Base-by-base conservation (phyloP, 768 basidiomycete genomes). In the Chlorophyllum brunneum region DNA sequence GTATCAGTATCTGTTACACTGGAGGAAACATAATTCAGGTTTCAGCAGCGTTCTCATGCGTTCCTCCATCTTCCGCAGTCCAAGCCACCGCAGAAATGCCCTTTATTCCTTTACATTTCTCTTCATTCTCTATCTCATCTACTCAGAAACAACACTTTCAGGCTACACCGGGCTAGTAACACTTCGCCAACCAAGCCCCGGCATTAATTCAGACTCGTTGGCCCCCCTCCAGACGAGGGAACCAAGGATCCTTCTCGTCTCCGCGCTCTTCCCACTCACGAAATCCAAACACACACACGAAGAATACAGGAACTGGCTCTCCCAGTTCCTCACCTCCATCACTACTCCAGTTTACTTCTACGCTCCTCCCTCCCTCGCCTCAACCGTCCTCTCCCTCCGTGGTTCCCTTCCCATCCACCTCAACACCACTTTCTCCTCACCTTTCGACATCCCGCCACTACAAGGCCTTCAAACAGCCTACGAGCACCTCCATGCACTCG, bases 291-390 rank as follows among this genome's bases (percentile, higher is more conserved):
- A 82, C 58, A 61, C 74, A 2, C 49, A 68, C 5, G 58, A 64
- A n/a, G 75, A 77, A 8, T 81, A 81, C 60, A 59, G 59, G 1
- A 15, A 34, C 5, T 81, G 79, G 79, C 64, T 81, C 1, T 48
- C 57, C 4, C 58, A 64, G n/a, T 81, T 80, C 57, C 67, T 82
- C 3, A 61, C 65, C 0, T 60, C 60, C 11, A 66, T 81, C 15
- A 68, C 67, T 10, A 79, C 77, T 4, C 74, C 77, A 48, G 59
- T 81, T n/a, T 81, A 81, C 63, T 77, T 83, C 59, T 83, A 71
- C 62, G 72, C 79, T 5, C 63, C 77, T 1, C 69, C 72, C 6
- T 69, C 67, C 2, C 61, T 76, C 54, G 73, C 63, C 18, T 38
- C 61, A 0, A 44, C 68, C 10, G 59, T 78, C 23, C 60, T 63